Percentiles rank a stretch among this genome's conserved stretches.
phyloP scores from a whole-genome alignment of 768 basidiomycete genomes.

The Gautieria morchelliformis region DNA sequence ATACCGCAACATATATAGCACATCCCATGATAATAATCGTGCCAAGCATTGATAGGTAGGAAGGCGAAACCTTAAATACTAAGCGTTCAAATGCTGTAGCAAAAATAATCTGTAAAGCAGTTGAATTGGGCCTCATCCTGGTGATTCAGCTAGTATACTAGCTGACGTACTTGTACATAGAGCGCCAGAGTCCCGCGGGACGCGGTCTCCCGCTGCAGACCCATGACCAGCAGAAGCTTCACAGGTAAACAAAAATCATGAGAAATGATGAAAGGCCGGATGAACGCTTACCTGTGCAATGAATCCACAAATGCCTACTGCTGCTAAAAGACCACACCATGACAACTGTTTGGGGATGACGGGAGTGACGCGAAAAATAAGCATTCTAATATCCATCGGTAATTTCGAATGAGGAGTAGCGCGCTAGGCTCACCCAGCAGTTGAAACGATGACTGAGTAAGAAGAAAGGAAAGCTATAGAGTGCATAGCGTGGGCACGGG shows the following conservation, averaged over 20 bases:
- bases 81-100: slow-evolving; percentile 54
- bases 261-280: not conserved
- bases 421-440: slow-evolving; percentile 18
- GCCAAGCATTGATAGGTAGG: slow-evolving; percentile 51
- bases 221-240: slow-evolving; percentile 49
- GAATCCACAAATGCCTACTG: slow-evolving; percentile 30
- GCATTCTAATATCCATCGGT: slow-evolving; percentile 12
- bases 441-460: slow-evolving; percentile 37
- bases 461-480: slow-evolving; percentile 56
- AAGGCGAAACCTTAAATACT: slow-evolving; percentile 53
- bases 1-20: slow-evolving; percentile 57
- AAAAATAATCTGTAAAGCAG: slow-evolving; percentile 47
- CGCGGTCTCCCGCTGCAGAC: slow-evolving; percentile 56
- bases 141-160: slow-evolving; percentile 6
- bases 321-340: slow-evolving; percentile 14
- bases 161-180: slow-evolving; percentile 39
- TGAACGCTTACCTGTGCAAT: slow-evolving; percentile 20
- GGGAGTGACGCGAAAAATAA: slow-evolving; percentile 15
- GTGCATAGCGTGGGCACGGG: slow-evolving; percentile 67
- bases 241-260: not conserved
- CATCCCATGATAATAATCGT: slow-evolving; percentile 53
- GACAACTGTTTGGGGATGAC: slow-evolving; percentile 15
- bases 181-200: slow-evolving; percentile 53
- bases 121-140: not conserved
- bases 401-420: not conserved